Evolutionary conservation across 441 rosid genomes (phyloP).

Genomic region (Adansonia madagascariensis): DNA sequence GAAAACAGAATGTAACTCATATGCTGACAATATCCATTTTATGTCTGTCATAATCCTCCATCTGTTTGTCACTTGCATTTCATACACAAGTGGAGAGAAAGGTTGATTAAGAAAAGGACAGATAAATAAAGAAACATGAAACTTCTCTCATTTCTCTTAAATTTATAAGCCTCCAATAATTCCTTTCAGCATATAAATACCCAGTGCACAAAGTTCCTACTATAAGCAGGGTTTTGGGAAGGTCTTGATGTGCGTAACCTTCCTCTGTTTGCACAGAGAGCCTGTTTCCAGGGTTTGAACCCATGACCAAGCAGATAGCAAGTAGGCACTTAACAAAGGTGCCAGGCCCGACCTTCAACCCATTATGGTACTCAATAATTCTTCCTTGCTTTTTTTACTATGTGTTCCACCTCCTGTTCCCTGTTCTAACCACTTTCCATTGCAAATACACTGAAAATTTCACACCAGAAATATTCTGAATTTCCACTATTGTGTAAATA

Average conservation of each 20-base stretch:
- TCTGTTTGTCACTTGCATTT: conserved; percentile 5
- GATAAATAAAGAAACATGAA: neutral
- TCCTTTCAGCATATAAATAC: neutral
- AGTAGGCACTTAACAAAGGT: neutral
- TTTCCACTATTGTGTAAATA: conserved; percentile 13
- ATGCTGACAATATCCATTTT: neutral
- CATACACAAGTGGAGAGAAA: neutral
- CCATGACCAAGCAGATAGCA: neutral
- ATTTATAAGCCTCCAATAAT: neutral
- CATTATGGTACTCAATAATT: neutral
- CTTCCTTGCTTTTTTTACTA: conserved; percentile 13
- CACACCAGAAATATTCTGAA: neutral
- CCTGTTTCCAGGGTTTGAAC: neutral
- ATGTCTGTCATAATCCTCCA: neutral
- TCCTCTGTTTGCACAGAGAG: neutral
- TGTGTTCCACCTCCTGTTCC: neutral
- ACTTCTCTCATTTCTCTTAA: neutral
- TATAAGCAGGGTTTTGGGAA: neutral
- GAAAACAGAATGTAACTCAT: neutral
- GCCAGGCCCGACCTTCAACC: neutral
- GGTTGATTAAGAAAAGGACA: neutral
- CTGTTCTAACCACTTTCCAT: neutral
- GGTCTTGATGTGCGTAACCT: neutral
- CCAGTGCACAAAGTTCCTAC: neutral
- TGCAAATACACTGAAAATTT: conserved; percentile 15